These are phyloP conservation scores for Epichloe bromicola DNA, from an alignment of 2,329 filamentous ascomycete species.

Conservation along the genomic window DNA sequence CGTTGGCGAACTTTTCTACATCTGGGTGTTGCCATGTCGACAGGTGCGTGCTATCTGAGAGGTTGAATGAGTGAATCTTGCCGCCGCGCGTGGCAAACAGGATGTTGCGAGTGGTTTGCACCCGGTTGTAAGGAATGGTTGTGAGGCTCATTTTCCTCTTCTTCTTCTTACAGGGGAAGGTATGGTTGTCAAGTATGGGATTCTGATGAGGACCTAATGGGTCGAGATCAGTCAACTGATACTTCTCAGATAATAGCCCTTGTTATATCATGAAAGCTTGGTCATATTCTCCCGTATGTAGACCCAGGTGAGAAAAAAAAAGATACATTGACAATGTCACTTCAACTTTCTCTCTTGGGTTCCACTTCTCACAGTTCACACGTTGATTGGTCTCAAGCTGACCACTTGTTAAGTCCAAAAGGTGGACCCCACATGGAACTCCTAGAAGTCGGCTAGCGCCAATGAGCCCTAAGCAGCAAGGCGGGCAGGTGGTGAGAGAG, in stretches of 20 bases:
- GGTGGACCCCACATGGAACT: background rate
- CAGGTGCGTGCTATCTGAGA: conserved; percentile 43
- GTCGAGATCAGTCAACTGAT: background rate
- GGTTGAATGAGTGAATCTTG: conserved; percentile 53
- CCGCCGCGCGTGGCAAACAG: conserved; percentile 65
- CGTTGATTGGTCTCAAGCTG: background rate
- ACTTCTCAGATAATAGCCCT: background rate
- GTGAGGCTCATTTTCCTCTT: conserved; percentile 2
- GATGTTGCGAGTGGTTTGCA: conserved; percentile 40
- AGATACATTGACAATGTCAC: background rate
- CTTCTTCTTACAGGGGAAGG: background rate
- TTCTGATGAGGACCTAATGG: background rate
- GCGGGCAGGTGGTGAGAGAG: background rate
- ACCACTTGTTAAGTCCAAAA: background rate
- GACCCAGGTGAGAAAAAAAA: background rate
- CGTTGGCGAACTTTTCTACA: conserved; percentile 20
- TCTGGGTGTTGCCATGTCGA: conserved; percentile 48
- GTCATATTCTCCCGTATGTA: too few species aligned
- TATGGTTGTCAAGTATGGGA: background rate
- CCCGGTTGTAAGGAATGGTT: conserved; percentile 50
- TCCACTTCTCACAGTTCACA: background rate
- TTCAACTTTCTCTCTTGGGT: background rate
- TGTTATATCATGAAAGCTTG: background rate
- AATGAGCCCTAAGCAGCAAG: conserved; percentile 24
- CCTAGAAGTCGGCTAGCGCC: conserved; percentile 15